Base-by-base conservation (phyloP, 1,139 yeast species). In the Zygoascus sp. region DNA sequence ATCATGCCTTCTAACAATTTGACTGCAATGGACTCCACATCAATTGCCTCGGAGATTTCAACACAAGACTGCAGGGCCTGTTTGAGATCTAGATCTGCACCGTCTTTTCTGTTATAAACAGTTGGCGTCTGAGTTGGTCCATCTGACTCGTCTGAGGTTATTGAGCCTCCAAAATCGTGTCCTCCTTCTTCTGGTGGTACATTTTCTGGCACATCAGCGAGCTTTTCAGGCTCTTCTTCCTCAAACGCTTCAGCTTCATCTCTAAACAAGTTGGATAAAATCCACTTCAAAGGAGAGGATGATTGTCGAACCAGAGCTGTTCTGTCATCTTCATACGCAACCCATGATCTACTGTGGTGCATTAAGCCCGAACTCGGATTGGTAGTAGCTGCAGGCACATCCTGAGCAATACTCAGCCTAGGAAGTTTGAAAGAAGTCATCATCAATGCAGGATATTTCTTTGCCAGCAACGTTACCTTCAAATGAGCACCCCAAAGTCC, bases 1-100 rank as follows among this genome's bases (percentile, higher is more conserved):
- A 75, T 65, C 1, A 76, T 66, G 50, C 74, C 72, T 46, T 69
- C 67, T 1, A 76, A 61, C 25, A 77, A 57, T 45, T 67, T 73
- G 41, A 63, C 58, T 3, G 72, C 61, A 47, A 76, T 75, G 2
- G 70, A 58, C 7, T 65, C 68, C 44, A 66, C 63, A 46, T 70
- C 70, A 11, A 71, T 66, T 2, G 77, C 70, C 53, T 75, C 80
- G 0, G 79, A 72, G 27, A 77, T 75, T 27, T 72, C 71, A 25
- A 76, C 63, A 55, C 80, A 76, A 2, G 78, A 72, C 50, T 69
- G 69, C 44, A 65, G 52, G 2, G 67, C 63, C 11, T 54, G 51
- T 47, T 59, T 59, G 40, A 59, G 53, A 39, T 59, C 61, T 25
- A 47, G 40, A 39, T 55, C 56, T 4, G 20, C 35, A 13, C 36